Percentiles rank a stretch among this genome's conserved stretches.
phyloP scores from a whole-genome alignment of 345 rosid species.

The Citrus cavaleriei region DNA sequence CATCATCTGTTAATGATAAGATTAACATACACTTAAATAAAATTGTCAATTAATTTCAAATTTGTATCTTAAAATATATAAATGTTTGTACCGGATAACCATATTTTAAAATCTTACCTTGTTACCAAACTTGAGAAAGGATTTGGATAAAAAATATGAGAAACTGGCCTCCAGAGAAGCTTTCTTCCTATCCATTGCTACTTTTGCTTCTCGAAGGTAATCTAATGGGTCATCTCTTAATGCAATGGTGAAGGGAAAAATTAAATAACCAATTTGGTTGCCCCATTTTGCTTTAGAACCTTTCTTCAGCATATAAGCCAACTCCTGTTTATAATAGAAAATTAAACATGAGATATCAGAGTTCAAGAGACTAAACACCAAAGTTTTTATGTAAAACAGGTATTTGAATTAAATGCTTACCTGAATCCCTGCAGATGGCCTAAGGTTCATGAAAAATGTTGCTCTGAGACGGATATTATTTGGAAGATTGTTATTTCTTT shows the following conservation, averaged over 20 bases:
- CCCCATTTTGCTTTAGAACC: constrained; percentile 30
- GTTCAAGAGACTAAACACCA: too few relatives aligned
- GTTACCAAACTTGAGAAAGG: not conserved
- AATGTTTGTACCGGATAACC: too few relatives aligned
- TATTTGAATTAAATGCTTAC: constrained; percentile 1
- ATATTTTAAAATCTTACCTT: constrained; percentile 13
- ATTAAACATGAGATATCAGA: not conserved
- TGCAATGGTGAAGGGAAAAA: constrained; percentile 30
- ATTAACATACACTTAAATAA: rapidly evolving
- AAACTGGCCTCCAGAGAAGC: constrained; percentile 20
- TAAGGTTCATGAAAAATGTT: constrained; percentile 30
- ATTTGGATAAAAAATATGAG: constrained; percentile 4
- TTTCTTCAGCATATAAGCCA: constrained; percentile 29
- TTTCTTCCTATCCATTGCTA: constrained; percentile 32
- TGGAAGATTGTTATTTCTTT: constrained; percentile 11
- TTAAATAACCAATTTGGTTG: constrained; percentile 31
- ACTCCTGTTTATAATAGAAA: constrained; percentile 12
- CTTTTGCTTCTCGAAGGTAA: constrained; percentile 25
- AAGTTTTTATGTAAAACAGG: too few relatives aligned
- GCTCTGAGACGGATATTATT: constrained; percentile 27
- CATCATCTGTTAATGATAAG: too few relatives aligned
- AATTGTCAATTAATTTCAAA: too few relatives aligned
- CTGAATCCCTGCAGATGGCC: constrained; percentile 35
- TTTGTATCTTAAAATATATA: too few relatives aligned
- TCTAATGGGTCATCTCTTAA: constrained; percentile 34